Evolutionary conservation across 2,329 filamentous ascomycete genomes (phyloP), one percentile per base, ranked within the genome.

Genomic region (Clarireedia sp.): DNA sequence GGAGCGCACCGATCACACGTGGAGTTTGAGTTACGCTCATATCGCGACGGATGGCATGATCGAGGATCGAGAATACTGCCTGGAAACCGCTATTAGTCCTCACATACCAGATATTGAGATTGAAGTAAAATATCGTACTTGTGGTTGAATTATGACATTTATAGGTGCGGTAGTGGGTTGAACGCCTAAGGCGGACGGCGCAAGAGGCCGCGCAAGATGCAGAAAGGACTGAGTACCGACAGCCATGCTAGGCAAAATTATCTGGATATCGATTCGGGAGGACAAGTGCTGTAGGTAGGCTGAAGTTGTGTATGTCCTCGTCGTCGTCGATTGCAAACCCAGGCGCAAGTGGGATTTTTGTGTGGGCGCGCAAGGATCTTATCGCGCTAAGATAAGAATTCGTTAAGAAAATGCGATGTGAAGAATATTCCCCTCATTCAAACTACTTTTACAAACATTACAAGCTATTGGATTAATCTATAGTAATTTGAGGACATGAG

Each of bases 1-100:
- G 85, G 55, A 99, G 83, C 58, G 94, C 96, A 68, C 94, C 94
- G 69, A 99, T 99, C 62, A 99, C 94, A 69, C 94, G 89, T 68
- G 94, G 90, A 69, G 94, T 90, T 73, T 96, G 90, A 63, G 86
- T 85, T 64, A 83, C 78, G 65, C 63, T 63, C 56, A 66, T 67
- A 59, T 69, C 67, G 69, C 92, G 86, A 74, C 94, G 89, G 64
- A 92, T 83, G 64, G 92, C 91, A 78, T 99, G 94, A 76, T 99
- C 94, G 71, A 95, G 76, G 78, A 96, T 81, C 69, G 85, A 78
- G 78, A 95, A 78, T 61, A 86, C 76, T 57, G 83, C 82, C 83
- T 85, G 54, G 41, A 72, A 44, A 72, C 45, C 41, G 54, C 60
- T 40, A 64, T 59, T 59, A 29, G 41, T 21, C 24, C 19, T 23